A percentile compares a stretch with the other conserved stretches of the same genome.
phyloP scores from a whole-genome alignment of 2,329 filamentous ascomycete genomes.

The Calycina marina region DNA sequence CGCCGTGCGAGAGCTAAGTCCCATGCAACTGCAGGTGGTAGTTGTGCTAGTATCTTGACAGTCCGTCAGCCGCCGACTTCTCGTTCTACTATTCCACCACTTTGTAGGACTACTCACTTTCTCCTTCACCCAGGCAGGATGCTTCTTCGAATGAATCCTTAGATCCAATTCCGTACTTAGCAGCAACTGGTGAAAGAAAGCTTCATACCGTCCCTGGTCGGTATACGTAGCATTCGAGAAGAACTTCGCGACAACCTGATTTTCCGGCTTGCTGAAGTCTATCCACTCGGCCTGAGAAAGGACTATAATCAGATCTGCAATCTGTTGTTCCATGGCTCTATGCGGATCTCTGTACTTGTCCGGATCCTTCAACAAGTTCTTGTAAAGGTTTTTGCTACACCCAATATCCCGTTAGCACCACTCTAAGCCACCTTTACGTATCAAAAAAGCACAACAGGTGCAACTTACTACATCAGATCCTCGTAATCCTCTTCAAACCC shows the following conservation, averaged over 20 bases:
- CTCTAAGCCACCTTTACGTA: too few species aligned
- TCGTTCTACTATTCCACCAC: neutral
- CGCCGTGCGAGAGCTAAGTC: constrained; percentile 57
- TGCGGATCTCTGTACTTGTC: constrained; percentile 47
- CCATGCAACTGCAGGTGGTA: constrained; percentile 60
- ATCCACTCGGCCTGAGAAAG: constrained; percentile 58
- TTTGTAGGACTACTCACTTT: constrained; percentile 17
- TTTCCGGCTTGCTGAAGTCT: constrained; percentile 54
- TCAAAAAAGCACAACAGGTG: too few species aligned
- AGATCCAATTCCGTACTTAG: constrained; percentile 58
- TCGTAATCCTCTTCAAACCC: constrained; percentile 41
- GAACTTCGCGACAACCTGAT: constrained; percentile 61
- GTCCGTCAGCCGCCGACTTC: neutral
- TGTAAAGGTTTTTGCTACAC: constrained; percentile 43
- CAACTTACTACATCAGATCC: constrained; percentile 35
- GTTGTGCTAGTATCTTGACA: constrained; percentile 38
- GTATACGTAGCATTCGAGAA: constrained; percentile 46
- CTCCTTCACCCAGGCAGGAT: constrained; percentile 48
- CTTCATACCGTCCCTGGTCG: constrained; percentile 38
- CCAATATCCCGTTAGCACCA: too few species aligned
- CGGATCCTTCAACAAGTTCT: constrained; percentile 50
- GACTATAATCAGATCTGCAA: constrained; percentile 55
- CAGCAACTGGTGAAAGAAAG: constrained; percentile 65
- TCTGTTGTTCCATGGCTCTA: constrained; percentile 53
- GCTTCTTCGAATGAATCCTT: constrained; percentile 48